Conservation (phyloP, 306 rosid genomes). For the Sicyos baderoa region DNA sequence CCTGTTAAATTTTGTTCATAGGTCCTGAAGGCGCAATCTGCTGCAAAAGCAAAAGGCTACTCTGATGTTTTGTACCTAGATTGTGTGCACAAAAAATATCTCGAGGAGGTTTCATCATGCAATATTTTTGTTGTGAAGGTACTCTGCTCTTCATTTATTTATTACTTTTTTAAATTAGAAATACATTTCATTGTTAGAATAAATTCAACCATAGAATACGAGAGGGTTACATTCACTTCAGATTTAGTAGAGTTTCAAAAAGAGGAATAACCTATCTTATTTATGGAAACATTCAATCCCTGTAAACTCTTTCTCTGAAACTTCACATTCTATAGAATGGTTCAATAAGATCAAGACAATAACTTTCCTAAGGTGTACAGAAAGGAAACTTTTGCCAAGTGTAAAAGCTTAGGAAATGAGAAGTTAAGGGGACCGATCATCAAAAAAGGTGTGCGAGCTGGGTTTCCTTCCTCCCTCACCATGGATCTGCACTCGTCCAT, state of each 20-base stretch:
- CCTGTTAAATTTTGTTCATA: constrained; percentile 24
- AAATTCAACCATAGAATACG: not conserved
- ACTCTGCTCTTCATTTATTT: too few species aligned
- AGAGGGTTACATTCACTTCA: not conserved
- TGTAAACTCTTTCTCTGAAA: too few species aligned
- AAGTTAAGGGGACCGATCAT: too few species aligned
- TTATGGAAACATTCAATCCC: not conserved
- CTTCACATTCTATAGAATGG: not conserved
- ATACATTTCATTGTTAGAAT: not conserved
- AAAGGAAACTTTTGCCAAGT: too few species aligned
- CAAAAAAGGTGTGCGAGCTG: too few species aligned
- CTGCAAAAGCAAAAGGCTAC: constrained; percentile 84
- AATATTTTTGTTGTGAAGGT: constrained; percentile 97
- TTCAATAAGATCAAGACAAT: not conserved
- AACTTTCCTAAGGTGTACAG: too few species aligned
- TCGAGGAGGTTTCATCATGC: constrained; percentile 99
- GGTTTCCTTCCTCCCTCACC: too few species aligned
- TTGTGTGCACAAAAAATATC: constrained; percentile 75
- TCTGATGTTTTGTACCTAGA: constrained; percentile 93
- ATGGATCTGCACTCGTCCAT: too few species aligned
- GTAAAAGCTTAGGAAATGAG: too few species aligned
- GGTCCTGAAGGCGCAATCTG: constrained; percentile 95
- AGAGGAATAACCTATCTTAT: not conserved
- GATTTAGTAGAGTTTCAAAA: not conserved
- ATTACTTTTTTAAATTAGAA: too few species aligned